A percentile compares a stretch with the other conserved stretches of the same genome.
Evolutionary conservation across 495 filamentous ascomycete genomes (phyloP).

Genomic region (Venustampulla echinocandica): DNA sequence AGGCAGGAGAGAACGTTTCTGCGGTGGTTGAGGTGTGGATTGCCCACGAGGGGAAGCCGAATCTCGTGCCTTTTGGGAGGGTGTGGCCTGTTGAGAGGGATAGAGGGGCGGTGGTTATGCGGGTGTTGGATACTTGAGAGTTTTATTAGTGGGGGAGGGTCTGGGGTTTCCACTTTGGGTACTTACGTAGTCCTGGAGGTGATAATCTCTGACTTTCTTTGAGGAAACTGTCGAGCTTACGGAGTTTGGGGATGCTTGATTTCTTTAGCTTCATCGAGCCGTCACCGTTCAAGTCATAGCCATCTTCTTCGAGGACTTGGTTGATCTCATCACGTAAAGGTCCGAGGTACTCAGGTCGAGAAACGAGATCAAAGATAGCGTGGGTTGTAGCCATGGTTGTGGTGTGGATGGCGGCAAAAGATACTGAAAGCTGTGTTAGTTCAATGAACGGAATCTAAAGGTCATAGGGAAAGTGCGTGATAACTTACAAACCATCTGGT

Average conservation of each 20-base stretch:
- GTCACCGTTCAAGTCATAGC: conserved; percentile 18
- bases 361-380: conserved; percentile 10
- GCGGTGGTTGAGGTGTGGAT: not conserved
- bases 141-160: not conserved
- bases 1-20: not conserved
- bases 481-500: conserved; percentile 15
- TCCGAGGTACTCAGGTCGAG: conserved; percentile 13
- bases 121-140: not conserved
- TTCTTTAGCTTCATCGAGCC: conserved; percentile 25
- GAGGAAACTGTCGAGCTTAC: conserved; percentile 42
- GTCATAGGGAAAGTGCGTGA: not conserved
- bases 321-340: conserved; percentile 18
- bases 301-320: conserved; percentile 15
- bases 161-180: too few relatives aligned
- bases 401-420: conserved; percentile 29
- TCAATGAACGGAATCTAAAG: not conserved
- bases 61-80: not conserved
- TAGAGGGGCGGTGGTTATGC: not conserved
- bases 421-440: not conserved
- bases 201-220: conserved; percentile 35
- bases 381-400: conserved; percentile 22
- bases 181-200: conserved; percentile 9
- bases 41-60: not conserved
- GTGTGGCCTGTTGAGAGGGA: conserved; percentile 9
- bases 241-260: conserved; percentile 30